Evolutionary conservation across 2,329 filamentous ascomycete species (phyloP).

Genomic region (Fusarium stilboides): DNA sequence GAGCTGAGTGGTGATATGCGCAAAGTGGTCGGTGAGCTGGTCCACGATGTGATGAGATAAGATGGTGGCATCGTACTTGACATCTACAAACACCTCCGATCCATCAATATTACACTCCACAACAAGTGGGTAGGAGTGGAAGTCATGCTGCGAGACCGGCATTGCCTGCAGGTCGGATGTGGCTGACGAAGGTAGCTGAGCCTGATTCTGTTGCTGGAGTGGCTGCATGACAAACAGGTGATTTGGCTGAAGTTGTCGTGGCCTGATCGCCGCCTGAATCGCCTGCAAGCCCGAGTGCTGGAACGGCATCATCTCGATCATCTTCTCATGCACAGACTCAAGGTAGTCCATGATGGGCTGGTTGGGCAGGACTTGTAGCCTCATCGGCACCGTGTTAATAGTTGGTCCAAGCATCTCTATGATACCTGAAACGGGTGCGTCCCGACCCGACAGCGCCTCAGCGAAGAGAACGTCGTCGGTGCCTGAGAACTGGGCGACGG

Average conservation of each 20-base stretch:
- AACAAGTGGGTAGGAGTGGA: constrained; percentile 16
- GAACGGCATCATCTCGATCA: constrained; percentile 15
- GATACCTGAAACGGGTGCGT: constrained; percentile 11
- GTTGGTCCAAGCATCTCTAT: constrained; percentile 18
- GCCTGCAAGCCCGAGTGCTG: constrained; percentile 11
- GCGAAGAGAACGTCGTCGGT: constrained; percentile 13
- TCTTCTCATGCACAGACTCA: constrained; percentile 14
- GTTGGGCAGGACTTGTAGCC: constrained; percentile 10
- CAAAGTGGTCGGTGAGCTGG: constrained; percentile 14
- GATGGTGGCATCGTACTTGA: constrained; percentile 43
- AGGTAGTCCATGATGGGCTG: constrained; percentile 16
- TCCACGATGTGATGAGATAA: constrained; percentile 15
- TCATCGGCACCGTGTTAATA: constrained; percentile 15
- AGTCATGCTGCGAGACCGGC: constrained; percentile 17
- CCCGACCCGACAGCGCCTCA: constrained; percentile 13
- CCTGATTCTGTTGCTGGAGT: constrained; percentile 12
- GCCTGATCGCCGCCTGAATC: constrained; percentile 10
- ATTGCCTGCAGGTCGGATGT: constrained; percentile 11
- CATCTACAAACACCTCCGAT: constrained; percentile 62
- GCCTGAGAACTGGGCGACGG: constrained; percentile 15
- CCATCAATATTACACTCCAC: constrained; percentile 62
- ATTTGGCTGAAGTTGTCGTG: constrained; percentile 16
- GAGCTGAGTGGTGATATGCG: constrained; percentile 13
- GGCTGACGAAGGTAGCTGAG: constrained; percentile 6
- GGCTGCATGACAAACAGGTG: constrained; percentile 15